A percentile compares a stretch with the other conserved stretches of the same genome.
phyloP scores from a whole-genome alignment of 495 filamentous ascomycete genomes.

The Cryomyces minteri region DNA sequence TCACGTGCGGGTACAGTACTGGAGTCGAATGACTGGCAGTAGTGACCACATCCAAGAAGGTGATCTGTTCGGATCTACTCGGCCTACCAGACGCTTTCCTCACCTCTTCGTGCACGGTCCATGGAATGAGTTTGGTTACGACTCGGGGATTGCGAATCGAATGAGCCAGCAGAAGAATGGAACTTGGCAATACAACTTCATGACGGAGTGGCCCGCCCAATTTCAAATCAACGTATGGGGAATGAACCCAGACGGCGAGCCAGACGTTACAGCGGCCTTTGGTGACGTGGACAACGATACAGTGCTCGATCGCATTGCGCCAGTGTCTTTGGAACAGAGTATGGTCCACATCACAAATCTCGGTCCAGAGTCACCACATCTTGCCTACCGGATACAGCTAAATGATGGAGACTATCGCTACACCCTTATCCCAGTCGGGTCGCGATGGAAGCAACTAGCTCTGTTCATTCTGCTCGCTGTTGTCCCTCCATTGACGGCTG shows the following conservation, averaged over 20 bases:
- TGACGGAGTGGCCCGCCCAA: conserved; percentile 45
- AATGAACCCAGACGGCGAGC: conserved; percentile 44
- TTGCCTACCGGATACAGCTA: conserved; percentile 36
- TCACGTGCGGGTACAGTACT: conserved; percentile 52
- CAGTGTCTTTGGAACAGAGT: conserved; percentile 34
- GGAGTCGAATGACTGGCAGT: conserved; percentile 42
- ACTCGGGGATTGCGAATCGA: conserved; percentile 38
- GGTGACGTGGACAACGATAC: conserved; percentile 44
- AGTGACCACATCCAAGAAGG: conserved; percentile 46
- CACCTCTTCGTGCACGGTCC: conserved; percentile 47
- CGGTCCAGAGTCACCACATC: conserved; percentile 31
- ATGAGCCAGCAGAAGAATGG: conserved; percentile 35
- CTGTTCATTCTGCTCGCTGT: conserved; percentile 39
- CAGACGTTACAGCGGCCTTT: conserved; percentile 37
- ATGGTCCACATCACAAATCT: conserved; percentile 41
- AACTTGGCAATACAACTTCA: conserved; percentile 40
- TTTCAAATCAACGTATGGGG: conserved; percentile 55
- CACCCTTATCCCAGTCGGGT: conserved; percentile 33
- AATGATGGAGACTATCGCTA: conserved; percentile 37
- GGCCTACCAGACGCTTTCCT: conserved; percentile 33
- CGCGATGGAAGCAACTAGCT: conserved; percentile 34
- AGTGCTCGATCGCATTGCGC: conserved; percentile 45
- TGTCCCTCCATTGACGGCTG: conserved; percentile 32
- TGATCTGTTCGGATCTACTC: conserved; percentile 27
- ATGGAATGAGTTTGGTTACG: conserved; percentile 52